Evolutionary conservation across 2,329 filamentous ascomycete genomes (phyloP), one percentile per base, ranked within the genome.

Genomic region (Cercospora sesami): DNA sequence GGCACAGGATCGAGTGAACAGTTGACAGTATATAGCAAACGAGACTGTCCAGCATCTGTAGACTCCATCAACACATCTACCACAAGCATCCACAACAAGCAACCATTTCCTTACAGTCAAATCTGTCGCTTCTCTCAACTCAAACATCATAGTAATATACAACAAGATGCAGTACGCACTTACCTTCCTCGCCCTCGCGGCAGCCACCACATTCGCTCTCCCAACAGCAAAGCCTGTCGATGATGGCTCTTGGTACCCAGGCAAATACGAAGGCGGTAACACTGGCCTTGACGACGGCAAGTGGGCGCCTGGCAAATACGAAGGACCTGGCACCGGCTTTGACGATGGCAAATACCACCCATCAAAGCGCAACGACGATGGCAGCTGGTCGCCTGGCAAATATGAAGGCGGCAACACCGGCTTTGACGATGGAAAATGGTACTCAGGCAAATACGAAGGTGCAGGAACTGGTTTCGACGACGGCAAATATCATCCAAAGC

Each of bases 271-370:
- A 23, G 55, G 55, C 55, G 55, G 55, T 30, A 59, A 36, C 30
- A 59, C 55, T 31, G 55, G 55, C 28, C n/a, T 59, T 30, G 30
- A 59, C n/a, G 55, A 59, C 55, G 55, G 55, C 55, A 59, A 59
- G 31, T 59, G 55, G 55, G 21, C 28, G 8, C 30, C 55, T 21
- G 55, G 31, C 12, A 55, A 55, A 23, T 55, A 55, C 48, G 23
- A 55, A 28, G 23, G 48, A 28, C 23, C 48, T 55, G 48, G 48
- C 48, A 55, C 48, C 23, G 48, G 48, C 5, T 55, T 55, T 14
- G 48, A 55, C 48, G 48, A 55, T 16, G 48, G 48, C 48, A 55
- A 55, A 30, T 55, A 55, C 7, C 48, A 55, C 48, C 23, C 23
- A 28, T 55, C 48, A 10, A 55, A 55, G 48, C 48, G 48, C 12